Base-by-base conservation (phyloP, 139 green algal genomes). In the Chlorella vulgaris region DNA sequence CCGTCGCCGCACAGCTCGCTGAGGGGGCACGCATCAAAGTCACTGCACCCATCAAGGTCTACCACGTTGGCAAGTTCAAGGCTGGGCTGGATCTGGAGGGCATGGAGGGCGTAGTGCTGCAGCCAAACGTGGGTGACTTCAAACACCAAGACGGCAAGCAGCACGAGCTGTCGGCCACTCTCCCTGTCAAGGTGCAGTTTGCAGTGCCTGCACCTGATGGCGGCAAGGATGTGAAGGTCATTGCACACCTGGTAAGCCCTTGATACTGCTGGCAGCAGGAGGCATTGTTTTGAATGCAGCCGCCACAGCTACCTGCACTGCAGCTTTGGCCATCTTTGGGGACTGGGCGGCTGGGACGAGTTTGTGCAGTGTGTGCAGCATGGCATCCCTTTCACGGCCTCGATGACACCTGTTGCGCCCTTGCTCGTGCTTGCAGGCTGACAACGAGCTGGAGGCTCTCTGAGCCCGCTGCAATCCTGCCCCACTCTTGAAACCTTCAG, bases 11-110 rank as follows among this genome's bases (percentile, higher is more conserved):
- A 6, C 29, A 69, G 2, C 58, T 80, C n/a, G 40, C 40, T 2
- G 38, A 39, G 15, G 74, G 74, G 38, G n/a, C 74, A 18, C 58
- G 58, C 38, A 28, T 80, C 4, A 40, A 40, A 1, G 74, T 80
- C 22, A 70, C 38, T 5, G 38, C 74, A 4, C 74, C 74, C 28
- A 19, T 80, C 58, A 69, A 42, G n/a, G 58, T 80, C 33, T 80
- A 70, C 74, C 74, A 80, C 38, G 58, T 58, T 38, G 33, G 33
- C 39, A 80, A 80, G 58, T 80, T 55, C 39, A 80, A 80, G 58
- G 39, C 35, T 28, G 74, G 74, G 38, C 74, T 80, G 74, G 74
- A 80, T 31, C 38, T 80, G 74, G 36, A 80, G 38, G 58, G 53
- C 33, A 33, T 28, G 73, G 73, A 79, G 53, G 73, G 53, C 73